Conservation (phyloP, 2,329 filamentous ascomycete genomes). For the Dactylellina haptotyla region DNA sequence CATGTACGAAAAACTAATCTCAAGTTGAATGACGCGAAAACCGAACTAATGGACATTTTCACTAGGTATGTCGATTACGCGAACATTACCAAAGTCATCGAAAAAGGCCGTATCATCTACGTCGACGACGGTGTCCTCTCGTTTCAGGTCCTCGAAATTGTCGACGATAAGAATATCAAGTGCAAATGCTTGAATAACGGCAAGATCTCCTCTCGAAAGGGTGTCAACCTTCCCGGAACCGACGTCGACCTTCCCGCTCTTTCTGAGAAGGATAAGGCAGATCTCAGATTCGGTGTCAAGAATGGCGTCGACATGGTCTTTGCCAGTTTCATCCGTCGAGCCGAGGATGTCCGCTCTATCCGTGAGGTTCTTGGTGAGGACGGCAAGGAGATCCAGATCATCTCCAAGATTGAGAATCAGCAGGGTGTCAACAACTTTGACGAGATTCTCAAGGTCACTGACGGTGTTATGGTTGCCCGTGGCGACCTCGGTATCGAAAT, state of each 20-base stretch:
- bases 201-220: slow-evolving; percentile 98
- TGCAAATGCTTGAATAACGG: slow-evolving; percentile 94
- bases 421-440: slow-evolving; percentile 99
- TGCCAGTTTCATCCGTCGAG: slow-evolving; percentile 95
- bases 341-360: slow-evolving; percentile 91
- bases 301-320: slow-evolving; percentile 99
- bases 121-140: slow-evolving; percentile 98
- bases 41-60: slow-evolving; percentile 3
- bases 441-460: slow-evolving; percentile 93
- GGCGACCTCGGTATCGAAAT: slow-evolving; percentile 99
- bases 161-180: slow-evolving; percentile 88
- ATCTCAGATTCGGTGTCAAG: slow-evolving; percentile 95
- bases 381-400: slow-evolving; percentile 97
- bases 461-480: slow-evolving; percentile 99
- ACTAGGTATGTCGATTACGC: slow-evolving; percentile 95
- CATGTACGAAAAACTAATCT: slow-evolving; percentile 73
- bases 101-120: slow-evolving; percentile 90
- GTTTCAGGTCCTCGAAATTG: slow-evolving; percentile 88
- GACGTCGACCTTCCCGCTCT: slow-evolving; percentile 97
- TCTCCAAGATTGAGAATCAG: slow-evolving; percentile 99
- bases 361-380: slow-evolving; percentile 89
- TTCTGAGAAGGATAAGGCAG: slow-evolving; percentile 96
- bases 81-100: slow-evolving; percentile 99
- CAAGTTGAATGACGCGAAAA: background rate
- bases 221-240: slow-evolving; percentile 98